These are phyloP conservation scores for Fragaria ananassa DNA, from an alignment of 306 rosid genomes.

Conservation along the genomic window DNA sequence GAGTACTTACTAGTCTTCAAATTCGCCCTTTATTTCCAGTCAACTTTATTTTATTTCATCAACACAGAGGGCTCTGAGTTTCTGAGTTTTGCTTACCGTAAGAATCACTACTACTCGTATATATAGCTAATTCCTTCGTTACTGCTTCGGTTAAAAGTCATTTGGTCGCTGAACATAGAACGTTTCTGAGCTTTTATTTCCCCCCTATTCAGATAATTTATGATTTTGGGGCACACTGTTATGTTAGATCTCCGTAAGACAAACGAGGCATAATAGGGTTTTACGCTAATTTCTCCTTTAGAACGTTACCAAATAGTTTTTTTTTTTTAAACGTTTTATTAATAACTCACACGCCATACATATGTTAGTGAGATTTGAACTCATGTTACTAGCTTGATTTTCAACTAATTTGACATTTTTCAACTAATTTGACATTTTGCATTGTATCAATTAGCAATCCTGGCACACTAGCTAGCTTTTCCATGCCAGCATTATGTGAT, in stretches of 20 bases:
- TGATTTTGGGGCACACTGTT: no score
- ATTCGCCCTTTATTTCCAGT: neutral
- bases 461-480: neutral
- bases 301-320: neutral
- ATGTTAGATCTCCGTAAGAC: neutral
- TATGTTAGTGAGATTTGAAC: no score
- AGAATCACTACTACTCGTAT: neutral
- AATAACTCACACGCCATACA: no score
- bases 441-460: neutral
- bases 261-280: neutral
- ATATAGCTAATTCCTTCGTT: neutral
- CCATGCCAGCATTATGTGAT: neutral
- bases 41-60: neutral
- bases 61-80: neutral
- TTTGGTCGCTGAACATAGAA: neutral
- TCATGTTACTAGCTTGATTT: neutral
- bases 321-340: no score
- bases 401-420: neutral
- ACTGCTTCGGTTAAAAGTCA: neutral
- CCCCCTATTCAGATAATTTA: neutral
- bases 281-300: no score
- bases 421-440: neutral
- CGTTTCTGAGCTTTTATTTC: neutral
- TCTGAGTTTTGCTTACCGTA: neutral
- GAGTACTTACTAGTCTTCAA: neutral